These are phyloP conservation scores for Dothidotthia symphoricarpi DNA, from an alignment of 2,329 filamentous ascomycete genomes.

Conservation along the genomic window DNA sequence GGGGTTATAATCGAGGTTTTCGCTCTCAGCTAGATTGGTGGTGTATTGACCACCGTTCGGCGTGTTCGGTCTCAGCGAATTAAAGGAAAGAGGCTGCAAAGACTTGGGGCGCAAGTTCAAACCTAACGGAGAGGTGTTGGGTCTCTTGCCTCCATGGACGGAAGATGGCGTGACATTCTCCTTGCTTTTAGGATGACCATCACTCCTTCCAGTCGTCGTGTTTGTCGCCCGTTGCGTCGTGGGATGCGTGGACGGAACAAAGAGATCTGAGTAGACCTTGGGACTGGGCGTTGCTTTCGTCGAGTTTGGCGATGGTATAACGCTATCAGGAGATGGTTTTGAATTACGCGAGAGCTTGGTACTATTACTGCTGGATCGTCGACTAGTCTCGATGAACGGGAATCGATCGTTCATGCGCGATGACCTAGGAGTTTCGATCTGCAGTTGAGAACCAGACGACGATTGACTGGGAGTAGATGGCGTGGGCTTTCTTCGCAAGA, in stretches of 20 bases:
- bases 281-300: conserved; percentile 12
- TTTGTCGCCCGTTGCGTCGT: conserved; percentile 7
- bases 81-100: conserved; percentile 17
- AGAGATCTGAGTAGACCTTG: conserved; percentile 22
- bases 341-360: conserved; percentile 17
- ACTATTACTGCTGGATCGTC: conserved; percentile 30
- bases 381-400: conserved; percentile 41
- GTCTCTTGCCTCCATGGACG: conserved; percentile 1
- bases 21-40: conserved; percentile 7
- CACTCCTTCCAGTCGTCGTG: conserved; percentile 6
- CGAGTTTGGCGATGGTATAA: conserved; percentile 11
- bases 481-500: background rate
- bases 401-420: conserved; percentile 49
- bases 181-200: conserved; percentile 12
- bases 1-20: background rate
- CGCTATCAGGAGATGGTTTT: conserved; percentile 15
- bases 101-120: conserved; percentile 13
- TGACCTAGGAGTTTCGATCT: conserved; percentile 22
- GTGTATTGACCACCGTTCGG: conserved; percentile 16
- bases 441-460: conserved; percentile 9
- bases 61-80: conserved; percentile 10
- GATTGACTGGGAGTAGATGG: conserved; percentile 6
- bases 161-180: conserved; percentile 24
- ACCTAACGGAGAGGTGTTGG: conserved; percentile 1
- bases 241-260: conserved; percentile 9